A percentile compares a stretch with the other conserved stretches of the same genome.
Conservation (phyloP, 2,329 filamentous ascomycete species). For the Fonsecaea erecta region DNA sequence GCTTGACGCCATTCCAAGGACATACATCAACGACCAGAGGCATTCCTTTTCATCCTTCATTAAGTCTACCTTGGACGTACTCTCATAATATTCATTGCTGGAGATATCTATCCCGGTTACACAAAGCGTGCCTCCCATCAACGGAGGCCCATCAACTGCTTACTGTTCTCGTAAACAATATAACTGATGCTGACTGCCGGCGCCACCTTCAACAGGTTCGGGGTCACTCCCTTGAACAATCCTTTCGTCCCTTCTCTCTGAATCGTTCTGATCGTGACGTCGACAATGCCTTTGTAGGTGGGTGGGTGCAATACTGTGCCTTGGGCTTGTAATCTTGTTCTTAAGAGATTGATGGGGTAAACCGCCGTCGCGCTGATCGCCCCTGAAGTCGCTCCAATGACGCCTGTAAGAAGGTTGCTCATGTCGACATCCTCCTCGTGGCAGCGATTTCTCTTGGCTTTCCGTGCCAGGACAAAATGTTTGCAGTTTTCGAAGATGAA, state of each 20-base stretch:
- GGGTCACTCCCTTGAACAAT: slow-evolving; percentile 91
- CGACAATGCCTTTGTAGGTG: slow-evolving; percentile 88
- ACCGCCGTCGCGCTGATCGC: slow-evolving; percentile 92
- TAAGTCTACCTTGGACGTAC: neutral
- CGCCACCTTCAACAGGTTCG: slow-evolving; percentile 93
- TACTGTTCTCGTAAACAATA: slow-evolving; percentile 89
- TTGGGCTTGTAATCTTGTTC: slow-evolving; percentile 90
- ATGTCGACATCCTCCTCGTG: slow-evolving; percentile 82
- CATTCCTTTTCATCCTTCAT: neutral
- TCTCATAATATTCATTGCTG: neutral
- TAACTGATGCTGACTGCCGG: slow-evolving; percentile 95
- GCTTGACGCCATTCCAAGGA: neutral
- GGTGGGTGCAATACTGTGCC: slow-evolving; percentile 89
- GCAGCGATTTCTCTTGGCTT: slow-evolving; percentile 70
- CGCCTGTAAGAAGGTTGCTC: slow-evolving; percentile 80
- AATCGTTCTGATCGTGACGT: slow-evolving; percentile 83
- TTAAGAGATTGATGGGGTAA: slow-evolving; percentile 91
- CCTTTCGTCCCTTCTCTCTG: slow-evolving; percentile 81
- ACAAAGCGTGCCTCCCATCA: neutral
- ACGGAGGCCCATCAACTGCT: slow-evolving; percentile 66
- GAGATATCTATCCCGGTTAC: neutral
- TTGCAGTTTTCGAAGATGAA: slow-evolving; percentile 95
- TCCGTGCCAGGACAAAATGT: slow-evolving; percentile 69
- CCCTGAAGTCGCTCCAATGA: slow-evolving; percentile 88
- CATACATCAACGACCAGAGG: neutral